phyloP scores from a whole-genome alignment of 208 protist genomes.

The Acanthamoeba healyi region DNA sequence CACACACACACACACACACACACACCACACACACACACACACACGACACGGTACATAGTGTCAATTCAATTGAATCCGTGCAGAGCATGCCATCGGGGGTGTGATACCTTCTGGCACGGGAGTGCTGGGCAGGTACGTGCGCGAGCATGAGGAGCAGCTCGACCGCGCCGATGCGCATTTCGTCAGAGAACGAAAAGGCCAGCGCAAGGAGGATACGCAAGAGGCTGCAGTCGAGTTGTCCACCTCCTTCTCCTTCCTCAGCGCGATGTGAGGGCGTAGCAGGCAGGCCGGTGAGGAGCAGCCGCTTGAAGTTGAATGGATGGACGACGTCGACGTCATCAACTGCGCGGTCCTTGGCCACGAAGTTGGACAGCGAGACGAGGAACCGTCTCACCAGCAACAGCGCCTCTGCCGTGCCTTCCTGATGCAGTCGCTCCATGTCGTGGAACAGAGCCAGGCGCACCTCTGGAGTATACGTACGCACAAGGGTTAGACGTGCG shows the following conservation, averaged over 20 bases:
- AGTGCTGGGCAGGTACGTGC: too few relatives aligned
- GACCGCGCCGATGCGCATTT: neutral
- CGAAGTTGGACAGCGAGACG: neutral
- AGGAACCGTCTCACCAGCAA: neutral
- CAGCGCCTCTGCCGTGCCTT: neutral
- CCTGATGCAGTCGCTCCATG: neutral
- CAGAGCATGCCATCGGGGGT: too few relatives aligned
- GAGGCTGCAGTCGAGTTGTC: neutral
- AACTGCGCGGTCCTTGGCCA: neutral
- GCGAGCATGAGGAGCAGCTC: conserved; percentile 15
- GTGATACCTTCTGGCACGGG: too few relatives aligned
- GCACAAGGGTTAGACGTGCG: too few relatives aligned
- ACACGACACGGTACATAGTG: too few relatives aligned
- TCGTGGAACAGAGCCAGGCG: neutral
- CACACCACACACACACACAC: too few relatives aligned
- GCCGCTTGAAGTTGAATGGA: neutral
- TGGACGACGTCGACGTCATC: neutral
- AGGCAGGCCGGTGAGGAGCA: neutral
- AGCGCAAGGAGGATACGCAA: neutral
- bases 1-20: too few relatives aligned
- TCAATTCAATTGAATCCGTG: too few relatives aligned
- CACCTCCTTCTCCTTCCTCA: neutral
- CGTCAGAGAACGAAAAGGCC: conserved; percentile 23
- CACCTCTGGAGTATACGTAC: neutral
- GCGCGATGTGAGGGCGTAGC: neutral